Conservation (phyloP, 352 stramenopile genomes). For the Globisporangium echinulatum region DNA sequence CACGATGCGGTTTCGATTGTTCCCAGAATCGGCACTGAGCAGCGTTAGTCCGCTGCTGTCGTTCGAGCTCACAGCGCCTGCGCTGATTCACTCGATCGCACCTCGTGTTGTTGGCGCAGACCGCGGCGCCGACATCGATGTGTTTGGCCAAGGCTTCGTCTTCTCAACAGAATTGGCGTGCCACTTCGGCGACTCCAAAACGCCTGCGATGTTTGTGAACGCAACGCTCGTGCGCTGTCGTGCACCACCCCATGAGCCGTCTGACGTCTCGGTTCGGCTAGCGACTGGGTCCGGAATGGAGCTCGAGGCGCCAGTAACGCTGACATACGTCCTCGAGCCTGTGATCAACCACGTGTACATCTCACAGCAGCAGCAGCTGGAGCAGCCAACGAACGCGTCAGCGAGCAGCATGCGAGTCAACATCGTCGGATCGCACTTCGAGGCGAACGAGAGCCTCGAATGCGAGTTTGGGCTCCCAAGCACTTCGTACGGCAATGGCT, state of each 20-base stretch:
- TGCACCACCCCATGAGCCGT: conserved; percentile 20
- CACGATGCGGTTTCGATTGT: conserved; percentile 17
- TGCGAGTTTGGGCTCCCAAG: conserved; percentile 10
- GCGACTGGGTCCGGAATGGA: conserved; percentile 18
- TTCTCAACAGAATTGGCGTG: conserved; percentile 20
- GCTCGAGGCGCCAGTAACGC: conserved; percentile 14
- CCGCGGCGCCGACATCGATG: conserved; percentile 16
- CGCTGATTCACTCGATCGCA: conserved; percentile 19
- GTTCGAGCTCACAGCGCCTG: conserved; percentile 24
- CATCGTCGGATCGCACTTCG: neutral
- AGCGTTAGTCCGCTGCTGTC: conserved; percentile 4
- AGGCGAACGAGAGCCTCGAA: neutral
- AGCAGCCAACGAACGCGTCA: neutral
- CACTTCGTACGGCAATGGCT: neutral
- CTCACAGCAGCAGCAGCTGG: neutral
- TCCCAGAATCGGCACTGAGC: conserved; percentile 20
- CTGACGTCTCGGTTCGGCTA: conserved; percentile 21
- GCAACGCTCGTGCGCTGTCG: conserved; percentile 29
- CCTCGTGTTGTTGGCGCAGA: conserved; percentile 17
- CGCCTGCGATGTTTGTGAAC: conserved; percentile 19
- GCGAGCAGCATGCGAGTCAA: neutral
- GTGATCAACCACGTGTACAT: conserved; percentile 6
- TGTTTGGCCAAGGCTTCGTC: conserved; percentile 32
- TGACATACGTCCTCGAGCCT: conserved; percentile 15
- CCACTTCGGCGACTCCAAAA: neutral